Evolutionary conservation across 2,329 filamentous ascomycete genomes (phyloP).

Genomic region (Incumbomyces lentus): DNA sequence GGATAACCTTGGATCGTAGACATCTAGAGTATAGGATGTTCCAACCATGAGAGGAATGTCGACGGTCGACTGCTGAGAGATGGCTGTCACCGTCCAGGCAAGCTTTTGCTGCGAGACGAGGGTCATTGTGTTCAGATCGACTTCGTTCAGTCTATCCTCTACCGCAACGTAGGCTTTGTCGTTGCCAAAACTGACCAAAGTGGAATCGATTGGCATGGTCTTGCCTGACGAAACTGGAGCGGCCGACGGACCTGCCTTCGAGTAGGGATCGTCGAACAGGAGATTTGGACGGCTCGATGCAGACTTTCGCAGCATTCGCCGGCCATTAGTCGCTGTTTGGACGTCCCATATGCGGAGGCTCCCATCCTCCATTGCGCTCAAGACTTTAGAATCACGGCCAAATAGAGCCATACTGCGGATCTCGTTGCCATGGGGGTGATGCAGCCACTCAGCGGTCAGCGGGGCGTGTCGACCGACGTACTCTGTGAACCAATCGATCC

Average conservation of each 20-base stretch:
- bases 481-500: constrained; percentile 75
- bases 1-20: constrained; percentile 62
- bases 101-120: constrained; percentile 61
- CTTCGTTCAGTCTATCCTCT: constrained; percentile 64
- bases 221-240: constrained; percentile 11
- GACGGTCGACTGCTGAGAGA: constrained; percentile 57
- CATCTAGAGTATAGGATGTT: constrained; percentile 68
- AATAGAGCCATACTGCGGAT: constrained; percentile 24
- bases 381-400: constrained; percentile 29
- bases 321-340: constrained; percentile 39
- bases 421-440: constrained; percentile 24
- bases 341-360: constrained; percentile 82
- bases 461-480: constrained; percentile 73
- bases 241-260: constrained; percentile 33
- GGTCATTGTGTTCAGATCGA: constrained; percentile 65
- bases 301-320: constrained; percentile 51
- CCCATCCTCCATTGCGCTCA: constrained; percentile 67
- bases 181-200: constrained; percentile 61
- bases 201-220: constrained; percentile 61
- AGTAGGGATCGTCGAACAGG: constrained; percentile 40
- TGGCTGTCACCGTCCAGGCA: constrained; percentile 70
- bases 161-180: constrained; percentile 71
- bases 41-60: constrained; percentile 70
- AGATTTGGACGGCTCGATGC: constrained; percentile 56
- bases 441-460: constrained; percentile 64